Evolutionary conservation across 805 yeast genomes (phyloP).

Genomic region (Cyberlindnera samutprakarnensis): DNA sequence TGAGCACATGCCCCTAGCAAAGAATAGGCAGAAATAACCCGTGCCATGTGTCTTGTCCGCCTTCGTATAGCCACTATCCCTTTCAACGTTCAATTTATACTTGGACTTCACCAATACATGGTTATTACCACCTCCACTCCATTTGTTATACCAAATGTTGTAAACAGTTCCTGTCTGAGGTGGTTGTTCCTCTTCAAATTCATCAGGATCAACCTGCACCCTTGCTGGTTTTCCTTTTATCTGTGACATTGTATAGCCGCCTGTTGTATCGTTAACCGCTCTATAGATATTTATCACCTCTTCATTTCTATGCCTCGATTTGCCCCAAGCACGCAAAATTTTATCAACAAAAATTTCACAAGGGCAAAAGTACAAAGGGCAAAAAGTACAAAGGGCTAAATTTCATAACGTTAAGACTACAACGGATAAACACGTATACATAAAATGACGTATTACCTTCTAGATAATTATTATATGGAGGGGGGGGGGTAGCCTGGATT

Average conservation of each 20-base stretch:
- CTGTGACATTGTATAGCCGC: neutral
- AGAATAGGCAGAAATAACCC: constrained; percentile 66
- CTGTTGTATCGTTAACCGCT: no score
- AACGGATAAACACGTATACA: no score
- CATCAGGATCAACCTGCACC: constrained; percentile 60
- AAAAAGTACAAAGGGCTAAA: no score
- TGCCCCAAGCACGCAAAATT: no score
- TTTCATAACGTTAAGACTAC: no score
- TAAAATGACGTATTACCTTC: no score
- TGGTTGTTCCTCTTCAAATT: constrained; percentile 52
- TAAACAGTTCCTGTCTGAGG: constrained; percentile 75
- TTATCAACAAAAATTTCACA: no score
- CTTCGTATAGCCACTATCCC: constrained; percentile 70
- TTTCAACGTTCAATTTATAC: constrained; percentile 47
- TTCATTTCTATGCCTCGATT: no score
- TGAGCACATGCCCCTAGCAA: constrained; percentile 84
- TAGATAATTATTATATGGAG: no score
- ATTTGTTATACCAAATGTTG: constrained; percentile 82
- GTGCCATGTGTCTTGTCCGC: constrained; percentile 45
- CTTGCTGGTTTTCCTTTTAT: constrained; percentile 46
- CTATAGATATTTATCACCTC: no score
- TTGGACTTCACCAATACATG: constrained; percentile 40
- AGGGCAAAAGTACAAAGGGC: no score
- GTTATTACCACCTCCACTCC: constrained; percentile 56
- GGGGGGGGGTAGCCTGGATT: no score